Base-by-base conservation (phyloP, 31 red algal genomes). In the Pterothamnion heteromorphum region DNA sequence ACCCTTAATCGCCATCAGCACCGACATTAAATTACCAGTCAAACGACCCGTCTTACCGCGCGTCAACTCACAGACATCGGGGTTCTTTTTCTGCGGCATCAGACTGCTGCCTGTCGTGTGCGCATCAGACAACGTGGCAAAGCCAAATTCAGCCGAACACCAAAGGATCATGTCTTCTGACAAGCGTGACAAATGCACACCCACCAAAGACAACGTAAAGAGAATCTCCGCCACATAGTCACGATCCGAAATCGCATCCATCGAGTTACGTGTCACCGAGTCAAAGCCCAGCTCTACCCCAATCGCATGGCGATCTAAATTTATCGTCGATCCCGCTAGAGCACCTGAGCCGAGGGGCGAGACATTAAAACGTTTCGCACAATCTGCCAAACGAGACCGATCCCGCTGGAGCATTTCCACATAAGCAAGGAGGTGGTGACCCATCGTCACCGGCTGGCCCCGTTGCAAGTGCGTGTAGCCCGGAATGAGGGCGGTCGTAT, bases 11-110 rank as follows among this genome's bases (percentile, higher is more conserved):
- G 96, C 91, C 24, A 93, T 87, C 3, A 99, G 58, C 30, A 97
- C 74, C 22, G 96, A 93, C 5, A 94, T 88, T n/a, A 99, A 94
- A 74, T 96, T 88, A 3, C 98, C 98, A 71, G 95, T 96, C 20
- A 97, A 94, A n/a, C 96, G 94, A 4, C 92, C 94, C 1, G 98
- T 93, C 35, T 97, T 97, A n/a, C 98, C 98, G 28, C 98, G 91
- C 20, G 98, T 95, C 41, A 99, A 76, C 44, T 99, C 98, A 36
- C 96, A 99, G 93, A 99, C 94, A 57, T 99, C 98, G 2, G 98
- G 98, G 88, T 99, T 99, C 90, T 99, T 99, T 91, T 99, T 99
- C 92, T 99, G 98, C 18, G 98, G 98, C 98, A 99, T 99, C 36
- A 99, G 89, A 39, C 91, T 94, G 43, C 93, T 95, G 84, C 98